These are phyloP conservation scores for Marchantia paleacea DNA, from an alignment of 225 moss, liverwort and hornwort species.

Conservation along the genomic window DNA sequence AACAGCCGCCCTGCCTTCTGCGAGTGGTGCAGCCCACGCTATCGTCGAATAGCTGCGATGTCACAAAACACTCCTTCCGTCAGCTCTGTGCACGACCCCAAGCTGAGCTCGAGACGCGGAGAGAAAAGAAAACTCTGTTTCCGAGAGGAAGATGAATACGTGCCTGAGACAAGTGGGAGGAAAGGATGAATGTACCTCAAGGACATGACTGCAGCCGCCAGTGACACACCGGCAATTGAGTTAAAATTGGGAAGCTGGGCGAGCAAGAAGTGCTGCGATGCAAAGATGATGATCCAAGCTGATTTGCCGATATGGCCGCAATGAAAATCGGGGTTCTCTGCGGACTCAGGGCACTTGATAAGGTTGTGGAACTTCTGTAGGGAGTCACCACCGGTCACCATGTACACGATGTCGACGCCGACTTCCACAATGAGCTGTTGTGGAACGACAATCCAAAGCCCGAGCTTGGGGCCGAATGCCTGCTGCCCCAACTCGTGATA, in stretches of 20 bases:
- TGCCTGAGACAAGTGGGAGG: not conserved
- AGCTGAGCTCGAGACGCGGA: not conserved
- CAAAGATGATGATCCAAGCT: slow-evolving; percentile 65
- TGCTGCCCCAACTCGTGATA: slow-evolving; percentile 82
- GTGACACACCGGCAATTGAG: slow-evolving; percentile 67
- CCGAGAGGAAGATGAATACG: not conserved
- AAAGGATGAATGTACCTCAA: slow-evolving; percentile 39
- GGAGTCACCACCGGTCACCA: slow-evolving; percentile 72
- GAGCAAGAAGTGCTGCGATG: slow-evolving; percentile 63
- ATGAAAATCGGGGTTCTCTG: slow-evolving; percentile 20
- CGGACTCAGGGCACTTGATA: slow-evolving; percentile 4
- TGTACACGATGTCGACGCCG: slow-evolving; percentile 81
- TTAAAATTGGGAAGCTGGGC: slow-evolving; percentile 79
- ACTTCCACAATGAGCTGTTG: slow-evolving; percentile 71
- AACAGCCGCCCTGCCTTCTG: slow-evolving; percentile 34
- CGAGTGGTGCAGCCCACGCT: slow-evolving; percentile 57
- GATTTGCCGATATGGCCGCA: slow-evolving; percentile 43
- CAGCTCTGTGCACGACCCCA: not conserved
- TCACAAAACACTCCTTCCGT: not conserved
- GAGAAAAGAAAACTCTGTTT: not conserved
- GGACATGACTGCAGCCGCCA: slow-evolving; percentile 83
- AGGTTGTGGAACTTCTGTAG: slow-evolving; percentile 56
- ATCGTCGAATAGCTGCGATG: slow-evolving; percentile 68
- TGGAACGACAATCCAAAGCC: slow-evolving; percentile 85
- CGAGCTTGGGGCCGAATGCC: slow-evolving; percentile 68